A percentile compares a stretch with the other conserved stretches of the same genome.
These are phyloP conservation scores for Intubia oerlemansii DNA, from an alignment of 2,329 filamentous ascomycete species.

Conservation along the genomic window DNA sequence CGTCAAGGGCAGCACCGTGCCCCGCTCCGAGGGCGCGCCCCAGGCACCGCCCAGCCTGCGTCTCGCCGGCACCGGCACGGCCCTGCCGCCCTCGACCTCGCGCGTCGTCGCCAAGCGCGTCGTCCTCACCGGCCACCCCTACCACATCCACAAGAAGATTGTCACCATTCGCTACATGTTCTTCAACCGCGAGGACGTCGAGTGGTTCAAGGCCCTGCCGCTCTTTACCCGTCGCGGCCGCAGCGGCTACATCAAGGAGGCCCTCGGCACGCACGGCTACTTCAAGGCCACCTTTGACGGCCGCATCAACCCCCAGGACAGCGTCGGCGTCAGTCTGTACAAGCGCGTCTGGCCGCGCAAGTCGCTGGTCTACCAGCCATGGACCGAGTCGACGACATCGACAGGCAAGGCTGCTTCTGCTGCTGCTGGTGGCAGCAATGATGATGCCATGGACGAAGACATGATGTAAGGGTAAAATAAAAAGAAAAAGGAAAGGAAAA, in stretches of 20 bases:
- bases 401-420: conserved; percentile 12
- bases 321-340: conserved; percentile 75
- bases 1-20: conserved; percentile 17
- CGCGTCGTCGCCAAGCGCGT: conserved; percentile 86
- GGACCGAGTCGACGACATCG: conserved; percentile 16
- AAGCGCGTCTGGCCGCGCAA: conserved; percentile 67
- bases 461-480: conserved; percentile 7
- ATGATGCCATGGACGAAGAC: conserved; percentile 21
- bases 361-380: conserved; percentile 27
- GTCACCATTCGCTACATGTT: conserved; percentile 99
- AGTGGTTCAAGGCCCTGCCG: conserved; percentile 94
- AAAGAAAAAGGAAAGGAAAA: no score
- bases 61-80: conserved; percentile 72
- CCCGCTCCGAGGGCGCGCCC: conserved; percentile 15
- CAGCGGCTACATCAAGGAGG: conserved; percentile 83
- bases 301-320: conserved; percentile 87
- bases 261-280: conserved; percentile 92
- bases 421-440: no score
- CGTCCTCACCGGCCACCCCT: conserved; percentile 86
- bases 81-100: conserved; percentile 51
- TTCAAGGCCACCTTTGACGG: conserved; percentile 98
- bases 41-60: conserved; percentile 26
- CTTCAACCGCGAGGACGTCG: conserved; percentile 87
- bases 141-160: conserved; percentile 95
- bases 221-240: conserved; percentile 83